These are phyloP conservation scores for Aureobasidium sp. DNA, from an alignment of 2,329 filamentous ascomycete genomes.

Conservation along the genomic window DNA sequence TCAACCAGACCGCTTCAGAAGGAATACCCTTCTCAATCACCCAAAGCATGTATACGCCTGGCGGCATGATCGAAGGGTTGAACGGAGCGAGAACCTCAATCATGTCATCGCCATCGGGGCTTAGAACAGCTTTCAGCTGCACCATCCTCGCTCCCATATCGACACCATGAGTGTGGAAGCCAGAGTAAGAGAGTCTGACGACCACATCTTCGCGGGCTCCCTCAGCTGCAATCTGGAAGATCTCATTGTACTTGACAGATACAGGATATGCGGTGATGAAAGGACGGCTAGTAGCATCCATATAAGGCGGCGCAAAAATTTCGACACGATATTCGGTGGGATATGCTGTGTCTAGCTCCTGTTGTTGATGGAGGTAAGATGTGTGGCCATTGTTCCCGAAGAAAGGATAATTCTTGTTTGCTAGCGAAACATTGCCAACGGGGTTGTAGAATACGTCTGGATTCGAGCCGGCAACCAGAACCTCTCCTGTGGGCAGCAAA, in stretches of 20 bases:
- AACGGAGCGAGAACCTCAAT: constrained; percentile 47
- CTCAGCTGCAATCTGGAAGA: constrained; percentile 32
- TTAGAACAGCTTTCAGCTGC: constrained; percentile 36
- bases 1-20: constrained; percentile 36
- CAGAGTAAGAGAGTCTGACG: constrained; percentile 47
- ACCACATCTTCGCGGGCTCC: constrained; percentile 21
- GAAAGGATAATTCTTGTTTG: constrained; percentile 29
- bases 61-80: constrained; percentile 45
- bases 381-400: constrained; percentile 26
- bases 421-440: constrained; percentile 14
- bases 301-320: constrained; percentile 51
- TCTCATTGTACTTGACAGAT: constrained; percentile 35
- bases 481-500: constrained; percentile 50
- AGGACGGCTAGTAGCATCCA: constrained; percentile 40
- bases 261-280: constrained; percentile 41
- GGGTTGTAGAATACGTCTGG: constrained; percentile 50
- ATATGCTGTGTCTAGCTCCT: constrained; percentile 23
- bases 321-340: constrained; percentile 54
- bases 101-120: constrained; percentile 37
- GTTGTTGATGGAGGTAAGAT: constrained; percentile 14
- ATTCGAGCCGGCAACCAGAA: constrained; percentile 52
- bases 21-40: constrained; percentile 46
- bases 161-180: constrained; percentile 51
- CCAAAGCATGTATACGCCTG: constrained; percentile 52
- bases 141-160: constrained; percentile 54